phyloP scores from a whole-genome alignment of 1,139 yeast genomes.

The Yamadazyma epiphylla region DNA sequence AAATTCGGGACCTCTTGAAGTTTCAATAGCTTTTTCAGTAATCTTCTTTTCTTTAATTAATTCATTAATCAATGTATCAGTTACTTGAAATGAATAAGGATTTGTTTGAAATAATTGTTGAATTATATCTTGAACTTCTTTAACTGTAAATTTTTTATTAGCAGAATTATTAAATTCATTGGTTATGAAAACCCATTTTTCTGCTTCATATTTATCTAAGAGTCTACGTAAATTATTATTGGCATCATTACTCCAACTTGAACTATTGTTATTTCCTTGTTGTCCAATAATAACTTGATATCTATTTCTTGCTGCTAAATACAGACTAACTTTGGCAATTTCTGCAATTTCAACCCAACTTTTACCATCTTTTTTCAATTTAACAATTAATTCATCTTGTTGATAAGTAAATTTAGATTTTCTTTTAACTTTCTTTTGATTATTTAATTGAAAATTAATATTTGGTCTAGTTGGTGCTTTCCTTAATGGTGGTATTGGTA shows the following conservation, averaged over 20 bases:
- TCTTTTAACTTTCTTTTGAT: conserved; percentile 51
- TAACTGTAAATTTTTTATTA: conserved; percentile 49
- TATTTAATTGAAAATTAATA: conserved; percentile 16
- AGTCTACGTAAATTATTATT: conserved; percentile 46
- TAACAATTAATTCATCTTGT: conserved; percentile 65
- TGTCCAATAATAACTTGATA: conserved; percentile 82
- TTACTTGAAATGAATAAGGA: conserved; percentile 58
- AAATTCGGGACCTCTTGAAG: conserved; percentile 5
- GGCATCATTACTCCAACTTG: conserved; percentile 62
- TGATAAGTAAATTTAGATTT: conserved; percentile 64
- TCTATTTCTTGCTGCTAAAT: conserved; percentile 71
- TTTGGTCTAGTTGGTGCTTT: conserved; percentile 32
- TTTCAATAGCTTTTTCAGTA: conserved; percentile 32
- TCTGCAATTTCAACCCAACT: conserved; percentile 77
- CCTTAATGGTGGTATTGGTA: conserved; percentile 39
- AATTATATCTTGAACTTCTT: conserved; percentile 54
- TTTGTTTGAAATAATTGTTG: conserved; percentile 51
- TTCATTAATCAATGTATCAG: conserved; percentile 39
- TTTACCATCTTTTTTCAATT: conserved; percentile 58
- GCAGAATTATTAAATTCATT: conserved; percentile 59
- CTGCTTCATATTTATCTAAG: conserved; percentile 67
- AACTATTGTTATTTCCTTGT: conserved; percentile 69
- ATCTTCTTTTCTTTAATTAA: conserved; percentile 35
- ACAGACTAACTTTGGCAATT: conserved; percentile 60
- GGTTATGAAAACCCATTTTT: conserved; percentile 66